A percentile compares a stretch with the other conserved stretches of the same genome.
These are phyloP conservation scores for Eucalyptus curtisii DNA, from an alignment of 345 rosid genomes.

Conservation along the genomic window DNA sequence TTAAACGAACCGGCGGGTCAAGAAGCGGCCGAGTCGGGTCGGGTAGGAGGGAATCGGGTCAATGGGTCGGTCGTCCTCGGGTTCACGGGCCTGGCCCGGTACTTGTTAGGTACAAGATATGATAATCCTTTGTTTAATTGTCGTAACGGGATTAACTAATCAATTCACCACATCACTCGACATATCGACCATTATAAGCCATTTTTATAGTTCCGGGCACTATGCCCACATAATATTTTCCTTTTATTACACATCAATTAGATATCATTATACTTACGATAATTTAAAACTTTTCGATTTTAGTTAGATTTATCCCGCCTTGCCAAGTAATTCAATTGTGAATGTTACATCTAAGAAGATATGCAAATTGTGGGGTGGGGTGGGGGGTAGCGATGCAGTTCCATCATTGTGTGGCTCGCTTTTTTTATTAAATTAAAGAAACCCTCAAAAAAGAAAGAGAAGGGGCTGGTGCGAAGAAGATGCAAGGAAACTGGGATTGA, in stretches of 20 bases:
- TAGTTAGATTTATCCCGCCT: neutral
- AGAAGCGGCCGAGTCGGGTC: neutral
- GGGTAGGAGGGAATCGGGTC: neutral
- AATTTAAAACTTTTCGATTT: neutral
- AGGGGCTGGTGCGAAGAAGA: no score
- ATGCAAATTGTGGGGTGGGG: neutral
- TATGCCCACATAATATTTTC: neutral
- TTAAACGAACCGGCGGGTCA: neutral
- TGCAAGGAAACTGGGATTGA: no score
- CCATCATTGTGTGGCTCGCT: no score
- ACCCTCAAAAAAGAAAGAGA: no score
- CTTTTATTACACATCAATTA: neutral
- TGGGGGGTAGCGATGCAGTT: no score
- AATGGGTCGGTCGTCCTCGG: neutral
- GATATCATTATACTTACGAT: fast-evolving
- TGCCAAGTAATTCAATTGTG: neutral
- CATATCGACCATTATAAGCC: neutral
- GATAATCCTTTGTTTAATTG: neutral
- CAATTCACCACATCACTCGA: neutral
- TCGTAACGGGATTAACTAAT: neutral
- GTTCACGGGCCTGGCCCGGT: neutral
- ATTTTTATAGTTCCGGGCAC: neutral
- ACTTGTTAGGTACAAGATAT: neutral
- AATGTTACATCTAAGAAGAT: fast-evolving
- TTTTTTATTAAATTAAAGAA: no score